Base-by-base conservation (phyloP, 2,329 filamentous ascomycete species). In the Monilinia laxa region DNA sequence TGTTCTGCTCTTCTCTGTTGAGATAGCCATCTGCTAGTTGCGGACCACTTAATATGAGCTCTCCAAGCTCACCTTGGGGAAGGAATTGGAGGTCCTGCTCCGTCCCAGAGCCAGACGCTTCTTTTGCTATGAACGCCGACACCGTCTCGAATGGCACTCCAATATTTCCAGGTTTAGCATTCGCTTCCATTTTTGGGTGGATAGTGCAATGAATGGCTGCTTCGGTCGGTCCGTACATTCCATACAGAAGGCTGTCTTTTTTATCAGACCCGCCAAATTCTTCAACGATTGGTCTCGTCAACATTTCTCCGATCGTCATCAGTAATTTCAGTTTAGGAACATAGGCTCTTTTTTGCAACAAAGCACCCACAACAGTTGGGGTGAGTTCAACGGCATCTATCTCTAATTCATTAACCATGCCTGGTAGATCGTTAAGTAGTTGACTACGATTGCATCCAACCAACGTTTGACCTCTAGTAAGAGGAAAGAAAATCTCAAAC, bases 171-270 rank as follows among this genome's bases (percentile, higher is more conserved):
- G 87, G 85, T 3, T 85, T 81, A 10, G 84, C 85, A 25, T 78
- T 76, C 5, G 82, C 80, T 7, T 79, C 75, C 72, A 96, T 88
- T 0, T 81, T 79, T 0, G 88, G 80, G 70, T 92, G 88, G 5
- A 95, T 78, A 0, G 92, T 96, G 75, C 92, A 97, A 76, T 97
- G 93, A 67, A 97, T 96, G 0, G 93, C 87, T 10, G 92, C 92
- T 79, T 97, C 93, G 0, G 93, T 97, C 1, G 93, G 93, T 0
- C 93, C 93, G 75, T 97, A 97, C 92, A 97, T 96, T 45, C 89
- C 93, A 84, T 92, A 93, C 0, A 97, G 81, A 54, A 96, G 87
- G 71, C 90, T 88, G 49, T 68, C 62, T 62, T 73, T 67, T 4
- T 67, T 69, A 11, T 73, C 70, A 31, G 80, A 75, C 10, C 78